A percentile compares a stretch with the other conserved stretches of the same genome.
These are phyloP conservation scores for Amphibolis antarctica DNA, from an alignment of 106 monocot genomes.

Conservation along the genomic window DNA sequence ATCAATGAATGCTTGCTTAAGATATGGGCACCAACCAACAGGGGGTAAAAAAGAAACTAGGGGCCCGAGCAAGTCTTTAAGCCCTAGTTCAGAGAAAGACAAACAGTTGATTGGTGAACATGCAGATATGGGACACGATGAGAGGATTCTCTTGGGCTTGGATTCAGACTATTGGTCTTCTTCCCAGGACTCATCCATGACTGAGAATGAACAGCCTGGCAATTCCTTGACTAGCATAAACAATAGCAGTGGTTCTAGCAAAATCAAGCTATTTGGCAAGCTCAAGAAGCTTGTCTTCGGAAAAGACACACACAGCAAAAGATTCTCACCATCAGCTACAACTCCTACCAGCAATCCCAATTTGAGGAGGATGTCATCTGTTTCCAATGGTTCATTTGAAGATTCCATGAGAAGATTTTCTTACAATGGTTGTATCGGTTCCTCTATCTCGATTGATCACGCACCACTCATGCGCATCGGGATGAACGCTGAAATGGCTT, in stretches of 20 bases:
- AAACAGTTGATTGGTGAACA: conserved; percentile 61
- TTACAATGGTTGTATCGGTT: conserved; percentile 18
- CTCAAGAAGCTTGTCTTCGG: conserved; percentile 54
- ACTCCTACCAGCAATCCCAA: neutral
- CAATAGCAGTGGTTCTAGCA: conserved; percentile 23
- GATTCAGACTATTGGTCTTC: conserved; percentile 39
- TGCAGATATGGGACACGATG: conserved; percentile 21
- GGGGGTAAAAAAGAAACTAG: conserved; percentile 32
- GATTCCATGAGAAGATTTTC: conserved; percentile 22
- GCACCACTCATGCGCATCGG: neutral
- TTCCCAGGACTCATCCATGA: conserved; percentile 12
- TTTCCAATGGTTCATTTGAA: conserved; percentile 31
- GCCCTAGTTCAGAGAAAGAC: conserved; percentile 43
- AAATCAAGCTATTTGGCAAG: conserved; percentile 49
- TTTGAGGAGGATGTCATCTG: conserved; percentile 23
- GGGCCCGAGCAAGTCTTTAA: conserved; percentile 45
- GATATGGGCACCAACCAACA: conserved; percentile 44
- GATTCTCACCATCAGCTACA: conserved; percentile 3
- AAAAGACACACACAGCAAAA: conserved; percentile 18
- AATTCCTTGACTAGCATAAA: conserved; percentile 13
- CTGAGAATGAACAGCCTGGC: conserved; percentile 22
- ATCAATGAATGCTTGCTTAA: conserved; percentile 81
- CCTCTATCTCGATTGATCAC: conserved; percentile 22
- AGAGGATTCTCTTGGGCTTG: conserved; percentile 14
- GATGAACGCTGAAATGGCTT: neutral